These are phyloP conservation scores for Kwoniella dejecticola DNA, from an alignment of 768 basidiomycete species.

Conservation along the genomic window DNA sequence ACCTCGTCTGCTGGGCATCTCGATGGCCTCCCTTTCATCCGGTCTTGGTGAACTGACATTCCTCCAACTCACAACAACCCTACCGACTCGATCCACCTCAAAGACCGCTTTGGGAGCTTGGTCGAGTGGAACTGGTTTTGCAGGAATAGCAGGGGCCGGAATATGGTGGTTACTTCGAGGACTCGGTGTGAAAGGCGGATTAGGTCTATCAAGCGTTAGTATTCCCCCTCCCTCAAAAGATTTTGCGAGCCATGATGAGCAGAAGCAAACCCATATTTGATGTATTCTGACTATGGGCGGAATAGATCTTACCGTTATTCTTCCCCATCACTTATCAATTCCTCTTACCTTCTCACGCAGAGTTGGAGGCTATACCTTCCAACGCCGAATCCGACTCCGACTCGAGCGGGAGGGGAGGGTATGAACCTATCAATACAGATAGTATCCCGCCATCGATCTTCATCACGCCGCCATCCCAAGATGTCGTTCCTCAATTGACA, in stretches of 20 bases:
- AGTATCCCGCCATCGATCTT: slow-evolving; percentile 34
- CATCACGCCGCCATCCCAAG: slow-evolving; percentile 16
- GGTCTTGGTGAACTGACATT: slow-evolving; percentile 94
- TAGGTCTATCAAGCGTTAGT: slow-evolving; percentile 63
- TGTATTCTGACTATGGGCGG: background rate
- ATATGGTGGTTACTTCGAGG: slow-evolving; percentile 92
- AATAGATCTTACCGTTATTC: slow-evolving; percentile 75
- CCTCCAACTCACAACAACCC: slow-evolving; percentile 72
- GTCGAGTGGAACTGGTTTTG: slow-evolving; percentile 89
- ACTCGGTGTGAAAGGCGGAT: slow-evolving; percentile 77
- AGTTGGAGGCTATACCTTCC: slow-evolving; percentile 35
- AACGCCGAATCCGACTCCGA: background rate
- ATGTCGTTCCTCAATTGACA: background rate
- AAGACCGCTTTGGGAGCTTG: slow-evolving; percentile 88
- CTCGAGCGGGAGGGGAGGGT: slow-evolving; percentile 2
- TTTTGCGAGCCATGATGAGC: too few species aligned
- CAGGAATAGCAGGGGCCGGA: slow-evolving; percentile 87
- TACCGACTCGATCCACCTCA: slow-evolving; percentile 52
- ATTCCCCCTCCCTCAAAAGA: background rate
- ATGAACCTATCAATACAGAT: slow-evolving; percentile 50
- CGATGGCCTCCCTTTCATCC: slow-evolving; percentile 80
- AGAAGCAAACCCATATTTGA: too few species aligned
- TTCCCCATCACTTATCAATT: slow-evolving; percentile 76
- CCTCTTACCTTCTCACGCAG: slow-evolving; percentile 70
- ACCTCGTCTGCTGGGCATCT: slow-evolving; percentile 77